Conservation (phyloP, 75 land plant species). For the Pinus albicaulis region DNA sequence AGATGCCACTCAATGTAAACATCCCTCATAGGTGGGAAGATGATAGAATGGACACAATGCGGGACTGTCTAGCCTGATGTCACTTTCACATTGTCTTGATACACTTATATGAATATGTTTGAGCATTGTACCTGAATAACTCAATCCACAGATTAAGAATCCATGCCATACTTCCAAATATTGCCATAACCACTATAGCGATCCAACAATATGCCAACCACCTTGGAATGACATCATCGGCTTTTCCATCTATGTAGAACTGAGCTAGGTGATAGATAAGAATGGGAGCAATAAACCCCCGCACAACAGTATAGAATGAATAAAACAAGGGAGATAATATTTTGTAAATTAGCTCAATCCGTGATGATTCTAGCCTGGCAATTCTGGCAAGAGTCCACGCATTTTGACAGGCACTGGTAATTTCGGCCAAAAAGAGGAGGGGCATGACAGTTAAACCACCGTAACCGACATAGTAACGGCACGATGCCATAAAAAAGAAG, state of each 20-base stretch:
- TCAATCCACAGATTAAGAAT: constrained; percentile 67
- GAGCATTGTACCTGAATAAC: constrained; percentile 15
- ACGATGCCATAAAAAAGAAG: constrained; percentile 64
- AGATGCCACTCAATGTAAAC: too few species aligned
- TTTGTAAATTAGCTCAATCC: constrained; percentile 31
- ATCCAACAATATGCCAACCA: constrained; percentile 81
- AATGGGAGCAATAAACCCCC: constrained; percentile 61
- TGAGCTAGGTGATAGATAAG: constrained; percentile 47
- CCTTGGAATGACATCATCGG: constrained; percentile 52
- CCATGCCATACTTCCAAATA: constrained; percentile 73
- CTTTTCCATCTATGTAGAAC: constrained; percentile 52
- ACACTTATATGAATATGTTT: too few species aligned
- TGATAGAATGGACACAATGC: too few species aligned
- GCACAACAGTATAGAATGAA: constrained; percentile 37
- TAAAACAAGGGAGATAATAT: constrained; percentile 55
- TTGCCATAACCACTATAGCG: constrained; percentile 49
- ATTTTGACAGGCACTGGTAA: constrained; percentile 79
- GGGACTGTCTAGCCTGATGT: too few species aligned
- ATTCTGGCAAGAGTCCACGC: constrained; percentile 69
- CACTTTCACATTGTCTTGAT: too few species aligned
- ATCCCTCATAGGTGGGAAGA: too few species aligned
- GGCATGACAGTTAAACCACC: constrained; percentile 65
- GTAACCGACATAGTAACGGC: constrained; percentile 55
- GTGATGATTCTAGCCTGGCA: constrained; percentile 23
- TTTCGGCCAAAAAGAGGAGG: constrained; percentile 70